phyloP scores from a whole-genome alignment of 148 eudicot species.

The Chenopodium album region DNA sequence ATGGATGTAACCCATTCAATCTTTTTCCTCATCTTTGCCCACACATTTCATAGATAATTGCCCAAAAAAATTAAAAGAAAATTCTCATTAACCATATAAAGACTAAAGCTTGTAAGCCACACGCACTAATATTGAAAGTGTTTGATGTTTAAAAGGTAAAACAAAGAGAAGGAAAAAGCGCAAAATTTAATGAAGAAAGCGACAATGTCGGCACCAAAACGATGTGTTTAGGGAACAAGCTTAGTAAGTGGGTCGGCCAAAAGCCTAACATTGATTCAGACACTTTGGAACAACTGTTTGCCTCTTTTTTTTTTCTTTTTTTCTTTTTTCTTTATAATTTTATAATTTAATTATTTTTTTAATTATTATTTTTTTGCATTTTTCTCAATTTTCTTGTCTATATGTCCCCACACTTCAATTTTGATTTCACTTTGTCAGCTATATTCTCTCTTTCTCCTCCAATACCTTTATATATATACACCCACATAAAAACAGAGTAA shows the following conservation, averaged over 20 bases:
- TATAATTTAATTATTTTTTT: not conserved
- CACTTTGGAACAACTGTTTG: constrained; percentile 23
- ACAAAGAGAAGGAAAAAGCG: not conserved
- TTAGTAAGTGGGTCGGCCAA: constrained; percentile 37
- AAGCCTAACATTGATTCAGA: constrained; percentile 37
- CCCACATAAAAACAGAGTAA: constrained; percentile 2
- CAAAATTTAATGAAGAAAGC: constrained; percentile 19
- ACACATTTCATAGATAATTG: not conserved
- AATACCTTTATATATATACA: constrained; percentile 1
- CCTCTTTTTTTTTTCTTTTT: not conserved
- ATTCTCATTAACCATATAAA: constrained; percentile 5
- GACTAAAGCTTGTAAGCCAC: constrained; percentile 12
- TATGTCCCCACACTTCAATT: constrained; percentile 19
- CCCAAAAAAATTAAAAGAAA: not conserved
- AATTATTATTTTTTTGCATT: no score
- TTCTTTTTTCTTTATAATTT: not conserved
- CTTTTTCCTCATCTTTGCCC: constrained; percentile 8
- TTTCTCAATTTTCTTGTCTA: constrained; percentile 11
- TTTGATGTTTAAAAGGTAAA: constrained; percentile 10
- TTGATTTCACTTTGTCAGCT: constrained; percentile 17
- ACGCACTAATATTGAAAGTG: constrained; percentile 23
- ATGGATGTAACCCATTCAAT: constrained; percentile 13
- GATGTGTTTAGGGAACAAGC: constrained; percentile 33
- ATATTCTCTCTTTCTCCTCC: no score
- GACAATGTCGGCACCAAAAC: constrained; percentile 36